Evolutionary conservation across 768 basidiomycete species (phyloP).

Genomic region (Suillus americanus): DNA sequence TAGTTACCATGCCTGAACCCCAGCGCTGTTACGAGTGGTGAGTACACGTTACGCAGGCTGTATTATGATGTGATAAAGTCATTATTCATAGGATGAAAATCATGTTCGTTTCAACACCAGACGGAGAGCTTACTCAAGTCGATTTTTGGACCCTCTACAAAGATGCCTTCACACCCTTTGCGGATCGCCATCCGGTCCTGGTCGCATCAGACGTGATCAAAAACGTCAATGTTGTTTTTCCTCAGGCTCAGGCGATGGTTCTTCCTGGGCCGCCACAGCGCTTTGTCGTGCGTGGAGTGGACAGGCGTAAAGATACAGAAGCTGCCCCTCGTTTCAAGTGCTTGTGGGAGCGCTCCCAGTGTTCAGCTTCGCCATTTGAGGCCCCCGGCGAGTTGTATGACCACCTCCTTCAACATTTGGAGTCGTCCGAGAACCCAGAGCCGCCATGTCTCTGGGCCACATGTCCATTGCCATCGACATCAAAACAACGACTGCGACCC

Average conservation of each 20-base stretch:
- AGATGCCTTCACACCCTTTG: slow-evolving; percentile 67
- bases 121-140: slow-evolving; percentile 88
- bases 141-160: slow-evolving; percentile 96
- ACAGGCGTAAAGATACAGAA: slow-evolving; percentile 58
- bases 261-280: slow-evolving; percentile 66
- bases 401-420: slow-evolving; percentile 63
- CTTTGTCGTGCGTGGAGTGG: slow-evolving; percentile 89
- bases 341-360: slow-evolving; percentile 69
- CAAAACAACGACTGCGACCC: slow-evolving; percentile 53
- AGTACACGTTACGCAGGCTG: slow-evolving; percentile 14
- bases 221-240: slow-evolving; percentile 83
- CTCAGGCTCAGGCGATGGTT: slow-evolving; percentile 86
- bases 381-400: slow-evolving; percentile 69
- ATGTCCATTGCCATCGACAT: slow-evolving; percentile 49
- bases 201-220: slow-evolving; percentile 94
- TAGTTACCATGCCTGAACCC: slow-evolving; percentile 66
- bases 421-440: slow-evolving; percentile 42
- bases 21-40: slow-evolving; percentile 84
- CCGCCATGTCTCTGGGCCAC: slow-evolving; percentile 70
- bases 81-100: slow-evolving; percentile 72
- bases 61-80: background rate
- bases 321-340: slow-evolving; percentile 70
- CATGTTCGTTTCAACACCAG: slow-evolving; percentile 77
- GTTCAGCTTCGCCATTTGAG: slow-evolving; percentile 43
- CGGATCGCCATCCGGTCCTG: slow-evolving; percentile 59